Conservation (phyloP, 1,139 yeast genomes). For the Blastobotrys ciferrii region DNA sequence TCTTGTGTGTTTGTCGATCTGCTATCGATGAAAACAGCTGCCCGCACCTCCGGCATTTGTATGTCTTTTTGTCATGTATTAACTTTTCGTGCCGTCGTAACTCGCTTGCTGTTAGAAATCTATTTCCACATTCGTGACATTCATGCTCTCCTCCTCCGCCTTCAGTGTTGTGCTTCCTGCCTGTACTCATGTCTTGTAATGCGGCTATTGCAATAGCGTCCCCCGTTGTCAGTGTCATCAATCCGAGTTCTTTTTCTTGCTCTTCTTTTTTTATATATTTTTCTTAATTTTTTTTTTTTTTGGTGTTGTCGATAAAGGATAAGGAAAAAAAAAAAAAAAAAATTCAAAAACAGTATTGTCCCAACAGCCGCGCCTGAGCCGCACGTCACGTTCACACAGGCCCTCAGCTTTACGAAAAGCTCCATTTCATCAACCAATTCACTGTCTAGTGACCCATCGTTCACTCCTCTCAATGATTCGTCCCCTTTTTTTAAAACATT, state of each 20-base stretch:
- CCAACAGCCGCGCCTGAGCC: conserved; percentile 6
- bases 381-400: too few species aligned
- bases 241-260: too few species aligned
- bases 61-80: conserved; percentile 26
- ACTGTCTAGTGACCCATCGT: too few species aligned
- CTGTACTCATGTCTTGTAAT: background rate
- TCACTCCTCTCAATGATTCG: too few species aligned
- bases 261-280: too few species aligned
- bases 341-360: conserved; percentile 1
- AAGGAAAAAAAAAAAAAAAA: conserved; percentile 10
- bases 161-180: conserved; percentile 1
- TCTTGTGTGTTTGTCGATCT: conserved; percentile 33
- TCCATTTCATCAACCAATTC: too few species aligned
- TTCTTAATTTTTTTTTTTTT: conserved; percentile 2
- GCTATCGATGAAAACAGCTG: conserved; percentile 31
- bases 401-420: too few species aligned
- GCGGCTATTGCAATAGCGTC: background rate
- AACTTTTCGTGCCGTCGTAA: conserved; percentile 30
- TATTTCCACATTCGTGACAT: conserved; percentile 27
- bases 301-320: conserved; percentile 5
- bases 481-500: too few species aligned
- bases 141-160: conserved; percentile 15
- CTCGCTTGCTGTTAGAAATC: conserved; percentile 24
- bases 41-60: conserved; percentile 33
- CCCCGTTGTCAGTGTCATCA: background rate